phyloP scores from a whole-genome alignment of 306 rosid genomes.

The Ceratonia siliqua region DNA sequence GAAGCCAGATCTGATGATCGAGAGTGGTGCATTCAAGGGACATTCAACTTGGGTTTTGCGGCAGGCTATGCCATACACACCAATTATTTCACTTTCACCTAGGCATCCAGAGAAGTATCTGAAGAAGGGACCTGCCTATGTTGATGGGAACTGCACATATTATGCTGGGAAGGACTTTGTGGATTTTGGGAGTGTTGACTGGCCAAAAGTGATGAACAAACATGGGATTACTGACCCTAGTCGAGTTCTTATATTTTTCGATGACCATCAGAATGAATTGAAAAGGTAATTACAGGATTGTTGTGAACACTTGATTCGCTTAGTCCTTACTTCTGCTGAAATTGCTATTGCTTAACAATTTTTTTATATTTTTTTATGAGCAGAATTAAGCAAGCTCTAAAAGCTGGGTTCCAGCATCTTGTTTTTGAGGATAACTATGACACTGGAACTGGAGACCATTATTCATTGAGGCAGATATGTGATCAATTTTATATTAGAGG shows the following conservation, averaged over 20 bases:
- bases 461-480: conserved; percentile 95
- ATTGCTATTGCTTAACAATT: conserved; percentile 36
- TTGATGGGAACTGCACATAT: conserved; percentile 92
- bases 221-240: conserved; percentile 68
- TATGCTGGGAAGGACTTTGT: conserved; percentile 92
- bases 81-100: conserved; percentile 80
- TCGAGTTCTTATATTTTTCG: conserved; percentile 82
- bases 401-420: conserved; percentile 91
- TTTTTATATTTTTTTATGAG: conserved; percentile 33
- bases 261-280: conserved; percentile 96
- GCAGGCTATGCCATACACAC: conserved; percentile 87
- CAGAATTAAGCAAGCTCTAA: conserved; percentile 83
- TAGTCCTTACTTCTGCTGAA: conserved; percentile 11
- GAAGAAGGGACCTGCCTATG: conserved; percentile 94
- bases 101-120: conserved; percentile 97
- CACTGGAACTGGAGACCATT: conserved; percentile 98
- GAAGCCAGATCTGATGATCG: conserved; percentile 92
- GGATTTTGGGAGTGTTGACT: conserved; percentile 89
- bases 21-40: conserved; percentile 99
- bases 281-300: conserved; percentile 62
- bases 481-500: conserved; percentile 94
- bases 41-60: conserved; percentile 99
- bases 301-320: conserved; percentile 24
- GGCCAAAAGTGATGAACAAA: conserved; percentile 69
- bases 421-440: conserved; percentile 98